Evolutionary conservation across 148 eudicot genomes (phyloP).

Genomic region (Euryodendron excelsum): DNA sequence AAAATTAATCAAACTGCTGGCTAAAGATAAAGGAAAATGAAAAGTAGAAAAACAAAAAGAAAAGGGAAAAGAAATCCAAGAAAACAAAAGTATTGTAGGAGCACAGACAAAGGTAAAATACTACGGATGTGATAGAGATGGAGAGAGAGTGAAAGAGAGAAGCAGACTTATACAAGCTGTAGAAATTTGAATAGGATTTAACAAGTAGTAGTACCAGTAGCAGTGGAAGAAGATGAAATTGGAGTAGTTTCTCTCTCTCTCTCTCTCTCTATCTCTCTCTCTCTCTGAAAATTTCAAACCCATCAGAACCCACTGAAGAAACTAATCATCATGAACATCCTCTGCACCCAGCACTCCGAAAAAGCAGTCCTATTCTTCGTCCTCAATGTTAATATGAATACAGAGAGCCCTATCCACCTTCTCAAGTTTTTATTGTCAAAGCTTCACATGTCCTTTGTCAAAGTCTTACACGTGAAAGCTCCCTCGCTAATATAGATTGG

Average conservation of each 20-base stretch:
- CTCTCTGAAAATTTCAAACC: slow-evolving; percentile 23
- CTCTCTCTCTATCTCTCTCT: not conserved
- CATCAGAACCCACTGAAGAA: slow-evolving; percentile 46
- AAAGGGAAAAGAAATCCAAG: slow-evolving; percentile 35
- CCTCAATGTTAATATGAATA: too few species aligned
- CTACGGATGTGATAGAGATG: slow-evolving; percentile 27
- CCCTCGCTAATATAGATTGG: not conserved
- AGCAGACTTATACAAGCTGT: too few species aligned
- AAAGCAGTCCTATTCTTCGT: slow-evolving; percentile 37
- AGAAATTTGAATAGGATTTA: not conserved
- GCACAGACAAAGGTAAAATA: slow-evolving; percentile 16
- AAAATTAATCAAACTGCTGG: slow-evolving; percentile 40
- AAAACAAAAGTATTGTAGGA: slow-evolving; percentile 20
- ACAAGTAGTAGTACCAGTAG: not conserved
- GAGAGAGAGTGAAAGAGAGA: slow-evolving; percentile 6
- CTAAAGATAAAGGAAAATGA: slow-evolving; percentile 71
- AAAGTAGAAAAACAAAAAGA: slow-evolving; percentile 52
- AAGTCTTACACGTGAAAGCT: too few species aligned
- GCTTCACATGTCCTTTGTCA: too few species aligned
- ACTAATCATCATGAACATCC: slow-evolving; percentile 62
- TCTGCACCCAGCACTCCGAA: slow-evolving; percentile 63
- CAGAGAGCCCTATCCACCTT: too few species aligned
- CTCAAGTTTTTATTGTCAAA: too few species aligned
- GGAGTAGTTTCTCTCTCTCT: slow-evolving; percentile 2
- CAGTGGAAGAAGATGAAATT: not conserved